A percentile compares a stretch with the other conserved stretches of the same genome.
Evolutionary conservation across 2,329 filamentous ascomycete species (phyloP).

Genomic region (Fusarium proliferatum): DNA sequence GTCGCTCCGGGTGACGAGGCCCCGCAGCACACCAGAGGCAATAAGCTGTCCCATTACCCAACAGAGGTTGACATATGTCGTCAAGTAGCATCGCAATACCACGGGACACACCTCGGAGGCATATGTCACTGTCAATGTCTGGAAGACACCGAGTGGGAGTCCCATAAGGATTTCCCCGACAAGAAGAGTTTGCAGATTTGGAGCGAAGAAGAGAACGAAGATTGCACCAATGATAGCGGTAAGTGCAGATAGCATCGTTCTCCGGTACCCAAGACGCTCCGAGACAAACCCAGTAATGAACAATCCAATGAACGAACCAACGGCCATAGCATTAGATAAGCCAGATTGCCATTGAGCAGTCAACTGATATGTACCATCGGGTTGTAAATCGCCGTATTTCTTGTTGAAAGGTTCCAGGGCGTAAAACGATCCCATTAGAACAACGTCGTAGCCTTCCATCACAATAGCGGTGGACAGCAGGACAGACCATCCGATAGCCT

Average conservation of each 20-base stretch:
- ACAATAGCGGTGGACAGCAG: constrained; percentile 34
- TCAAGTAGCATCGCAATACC: neutral
- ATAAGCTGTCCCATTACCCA: neutral
- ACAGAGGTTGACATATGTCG: neutral
- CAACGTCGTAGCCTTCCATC: constrained; percentile 40
- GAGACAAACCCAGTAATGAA: constrained; percentile 30
- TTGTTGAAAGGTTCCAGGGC: constrained; percentile 32
- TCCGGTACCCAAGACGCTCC: constrained; percentile 47
- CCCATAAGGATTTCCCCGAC: constrained; percentile 8
- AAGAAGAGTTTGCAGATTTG: constrained; percentile 8
- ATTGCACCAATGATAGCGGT: constrained; percentile 41
- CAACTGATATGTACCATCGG: constrained; percentile 22
- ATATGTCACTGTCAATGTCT: neutral
- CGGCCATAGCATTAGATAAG: constrained; percentile 21
- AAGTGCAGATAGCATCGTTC: constrained; percentile 63
- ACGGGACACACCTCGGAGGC: neutral
- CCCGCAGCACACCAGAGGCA: neutral
- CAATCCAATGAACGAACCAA: constrained; percentile 32
- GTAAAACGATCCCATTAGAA: constrained; percentile 37
- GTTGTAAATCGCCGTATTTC: constrained; percentile 32
- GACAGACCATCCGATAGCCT: constrained; percentile 36
- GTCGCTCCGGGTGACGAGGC: neutral
- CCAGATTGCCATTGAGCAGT: constrained; percentile 37
- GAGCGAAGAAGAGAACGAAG: constrained; percentile 40
- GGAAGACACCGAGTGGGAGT: neutral